Percentiles rank a stretch among this genome's conserved stretches.
Conservation (phyloP, 2,329 filamentous ascomycete species). For the Corniculantispora saksenae region DNA sequence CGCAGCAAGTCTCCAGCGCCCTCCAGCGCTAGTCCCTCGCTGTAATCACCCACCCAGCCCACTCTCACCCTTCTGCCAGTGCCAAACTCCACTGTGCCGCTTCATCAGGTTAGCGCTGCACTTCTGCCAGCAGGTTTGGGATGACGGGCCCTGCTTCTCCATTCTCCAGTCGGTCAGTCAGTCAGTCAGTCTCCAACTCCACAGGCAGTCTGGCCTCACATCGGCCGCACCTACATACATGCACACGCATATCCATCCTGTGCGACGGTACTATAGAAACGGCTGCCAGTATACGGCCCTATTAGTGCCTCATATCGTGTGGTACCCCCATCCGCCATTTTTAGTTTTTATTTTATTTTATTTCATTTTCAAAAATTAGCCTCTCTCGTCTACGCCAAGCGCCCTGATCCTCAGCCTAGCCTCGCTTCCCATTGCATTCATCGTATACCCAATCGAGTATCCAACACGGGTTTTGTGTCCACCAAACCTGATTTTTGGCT, state of each 20-base stretch:
- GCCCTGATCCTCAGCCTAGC: not conserved
- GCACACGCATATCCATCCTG: not conserved
- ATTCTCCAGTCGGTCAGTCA: too few relatives aligned
- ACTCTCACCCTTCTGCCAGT: not conserved
- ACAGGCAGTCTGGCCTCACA: not conserved
- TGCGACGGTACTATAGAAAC: not conserved
- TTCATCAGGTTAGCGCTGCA: not conserved
- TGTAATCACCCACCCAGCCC: not conserved
- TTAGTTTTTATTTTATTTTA: too few relatives aligned
- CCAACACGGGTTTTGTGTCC: not conserved
- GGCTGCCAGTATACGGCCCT: not conserved
- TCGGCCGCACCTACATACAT: not conserved
- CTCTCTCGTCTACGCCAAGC: not conserved
- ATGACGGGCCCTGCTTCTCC: not conserved
- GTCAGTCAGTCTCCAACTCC: not conserved
- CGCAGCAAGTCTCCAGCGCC: not conserved
- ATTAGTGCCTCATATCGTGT: not conserved
- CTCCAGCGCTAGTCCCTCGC: not conserved
- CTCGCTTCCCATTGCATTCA: not conserved
- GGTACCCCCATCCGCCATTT: not conserved
- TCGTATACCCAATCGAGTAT: conserved; percentile 8
- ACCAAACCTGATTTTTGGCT: not conserved
- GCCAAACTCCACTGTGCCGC: not conserved
- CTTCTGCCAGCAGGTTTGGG: not conserved
- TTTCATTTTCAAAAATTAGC: too few relatives aligned